Conservation (phyloP, 1,284 basidiomycete genomes). For the Testicularia cyperi region DNA sequence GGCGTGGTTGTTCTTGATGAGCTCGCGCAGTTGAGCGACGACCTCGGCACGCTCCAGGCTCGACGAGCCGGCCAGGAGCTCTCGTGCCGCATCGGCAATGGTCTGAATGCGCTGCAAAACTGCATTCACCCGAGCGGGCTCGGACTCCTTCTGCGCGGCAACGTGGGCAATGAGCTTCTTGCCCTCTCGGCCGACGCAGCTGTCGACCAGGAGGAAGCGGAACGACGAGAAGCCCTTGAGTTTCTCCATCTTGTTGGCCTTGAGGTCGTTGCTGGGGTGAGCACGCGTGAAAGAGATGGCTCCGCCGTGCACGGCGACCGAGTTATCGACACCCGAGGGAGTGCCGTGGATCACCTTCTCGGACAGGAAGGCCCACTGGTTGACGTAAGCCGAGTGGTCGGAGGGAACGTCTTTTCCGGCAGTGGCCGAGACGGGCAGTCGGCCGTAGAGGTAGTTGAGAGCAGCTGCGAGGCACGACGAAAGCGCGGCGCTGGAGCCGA, state of each 20-base stretch:
- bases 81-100: constrained; percentile 45
- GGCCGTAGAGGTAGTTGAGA: constrained; percentile 66
- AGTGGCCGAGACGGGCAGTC: constrained; percentile 65
- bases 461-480: constrained; percentile 82
- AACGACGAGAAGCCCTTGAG: constrained; percentile 71
- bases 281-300: constrained; percentile 86
- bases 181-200: constrained; percentile 86
- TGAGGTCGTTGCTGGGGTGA: constrained; percentile 67
- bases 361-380: constrained; percentile 88
- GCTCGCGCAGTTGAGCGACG: constrained; percentile 22
- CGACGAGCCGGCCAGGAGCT: constrained; percentile 27
- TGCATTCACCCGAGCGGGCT: constrained; percentile 61
- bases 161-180: constrained; percentile 92
- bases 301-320: constrained; percentile 88
- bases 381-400: constrained; percentile 73
- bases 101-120: constrained; percentile 32
- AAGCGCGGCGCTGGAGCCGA: constrained; percentile 95
- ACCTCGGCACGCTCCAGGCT: constrained; percentile 16
- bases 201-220: constrained; percentile 87
- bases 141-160: constrained; percentile 70
- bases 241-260: constrained; percentile 74
- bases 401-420: constrained; percentile 2
- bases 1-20: constrained; percentile 82
- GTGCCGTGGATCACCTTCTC: constrained; percentile 98
- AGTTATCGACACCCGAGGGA: constrained; percentile 96